Base-by-base conservation (phyloP, 2,329 filamentous ascomycete genomes). In the Fusarium floridanum region DNA sequence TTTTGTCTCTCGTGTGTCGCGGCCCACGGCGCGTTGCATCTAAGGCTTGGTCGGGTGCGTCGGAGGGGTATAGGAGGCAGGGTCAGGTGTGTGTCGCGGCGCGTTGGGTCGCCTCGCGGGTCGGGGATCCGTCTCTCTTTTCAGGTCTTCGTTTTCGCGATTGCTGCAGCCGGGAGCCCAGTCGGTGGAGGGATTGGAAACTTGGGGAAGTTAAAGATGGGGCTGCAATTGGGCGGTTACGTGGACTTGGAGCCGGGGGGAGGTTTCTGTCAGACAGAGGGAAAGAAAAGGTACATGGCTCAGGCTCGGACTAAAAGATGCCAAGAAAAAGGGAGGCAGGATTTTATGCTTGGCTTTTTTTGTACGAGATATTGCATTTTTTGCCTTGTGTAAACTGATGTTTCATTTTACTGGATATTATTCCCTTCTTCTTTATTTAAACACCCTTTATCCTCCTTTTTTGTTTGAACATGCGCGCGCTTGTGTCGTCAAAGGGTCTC, bases 161-260 rank as follows among this genome's bases (percentile, higher is more conserved):
- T 37, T 27, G 55, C 56, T 36, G 56, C 29, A 4, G 68, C 48
- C 48, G 50, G 37, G 39, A 56, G 48, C 50, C 50, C 67, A 69
- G 56, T 61, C 59, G 61, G 41, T 22, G 48, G 50, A 69, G 67
- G 37, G 50, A 39, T 57, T 53, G 27, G 55, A 37, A 65, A 74
- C 71, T 63, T 67, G 67, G 70, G 73, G 24, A 29, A 36, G 71
- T 72, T 57, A 74, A 65, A 64, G 45, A 74, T 67, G 72, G 71
- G 72, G 71, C 71, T 74, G 63, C 41, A 75, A 75, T 67, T 75
- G 70, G 53, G 72, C 37, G 66, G 69, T 75, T 75, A 75, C 73
- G 73, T 75, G 73, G 67, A 75, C 73, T 63, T 43, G 60, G 39
- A 16, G 17, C 45, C 17, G 37, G 55, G 53, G 62, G 55, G 22